Evolutionary conservation across 1,284 basidiomycete species (phyloP).

Genomic region (Austroboletus niveus): DNA sequence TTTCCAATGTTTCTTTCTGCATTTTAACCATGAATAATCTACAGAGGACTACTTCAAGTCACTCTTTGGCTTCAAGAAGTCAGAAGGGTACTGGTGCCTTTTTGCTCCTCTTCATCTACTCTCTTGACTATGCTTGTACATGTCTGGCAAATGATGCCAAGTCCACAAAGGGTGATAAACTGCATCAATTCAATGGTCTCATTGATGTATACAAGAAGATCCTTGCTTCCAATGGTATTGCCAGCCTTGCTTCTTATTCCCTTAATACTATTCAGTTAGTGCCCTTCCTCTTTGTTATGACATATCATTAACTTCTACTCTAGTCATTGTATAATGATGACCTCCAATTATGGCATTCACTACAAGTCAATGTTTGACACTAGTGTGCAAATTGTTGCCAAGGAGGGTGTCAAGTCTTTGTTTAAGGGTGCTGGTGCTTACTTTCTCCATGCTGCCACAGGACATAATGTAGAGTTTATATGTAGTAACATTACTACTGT

Average conservation of each 20-base stretch:
- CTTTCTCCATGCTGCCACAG: slow-evolving; percentile 96
- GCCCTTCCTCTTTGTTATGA: too few relatives aligned
- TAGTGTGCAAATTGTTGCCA: slow-evolving; percentile 79
- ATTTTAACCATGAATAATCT: not conserved
- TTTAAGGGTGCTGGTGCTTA: slow-evolving; percentile 90
- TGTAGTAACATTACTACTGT: too few relatives aligned
- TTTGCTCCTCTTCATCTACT: slow-evolving; percentile 96
- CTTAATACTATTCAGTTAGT: too few relatives aligned
- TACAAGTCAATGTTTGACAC: slow-evolving; percentile 93
- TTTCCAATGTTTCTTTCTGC: not conserved
- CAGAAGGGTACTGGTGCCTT: slow-evolving; percentile 92
- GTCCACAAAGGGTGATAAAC: slow-evolving; percentile 86
- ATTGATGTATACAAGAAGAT: slow-evolving; percentile 95
- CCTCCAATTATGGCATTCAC: slow-evolving; percentile 79
- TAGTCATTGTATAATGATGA: slow-evolving; percentile 97
- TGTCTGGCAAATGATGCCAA: slow-evolving; percentile 97
- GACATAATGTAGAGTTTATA: slow-evolving; percentile 26
- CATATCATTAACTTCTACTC: not conserved
- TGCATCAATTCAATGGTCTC: slow-evolving; percentile 93
- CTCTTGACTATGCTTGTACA: slow-evolving; percentile 95
- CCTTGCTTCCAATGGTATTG: slow-evolving; percentile 83
- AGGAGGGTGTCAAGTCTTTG: slow-evolving; percentile 88
- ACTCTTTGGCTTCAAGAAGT: slow-evolving; percentile 91
- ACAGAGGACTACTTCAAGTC: slow-evolving; percentile 97
- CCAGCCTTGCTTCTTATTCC: slow-evolving; percentile 53